Evolutionary conservation across 345 rosid genomes (phyloP).

Genomic region (Rhizophora apiculata): DNA sequence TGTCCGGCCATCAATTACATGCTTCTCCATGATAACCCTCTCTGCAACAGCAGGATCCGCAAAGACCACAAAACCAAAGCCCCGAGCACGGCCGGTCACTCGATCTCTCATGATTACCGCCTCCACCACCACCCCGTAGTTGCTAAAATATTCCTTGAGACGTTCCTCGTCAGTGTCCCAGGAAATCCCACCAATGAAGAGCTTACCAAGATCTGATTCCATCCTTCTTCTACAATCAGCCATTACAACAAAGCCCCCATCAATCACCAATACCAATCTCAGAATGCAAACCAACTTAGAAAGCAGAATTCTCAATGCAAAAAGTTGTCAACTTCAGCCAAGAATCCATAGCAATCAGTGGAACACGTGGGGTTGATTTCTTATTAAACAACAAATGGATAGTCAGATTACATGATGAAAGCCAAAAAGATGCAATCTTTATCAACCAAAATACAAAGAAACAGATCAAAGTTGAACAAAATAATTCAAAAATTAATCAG

Average conservation of each 20-base stretch:
- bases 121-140: constrained; percentile 87
- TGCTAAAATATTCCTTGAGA: constrained; percentile 74
- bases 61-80: constrained; percentile 90
- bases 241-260: constrained; percentile 28
- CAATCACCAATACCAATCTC: constrained; percentile 25
- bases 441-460: background rate
- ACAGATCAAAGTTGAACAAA: constrained; percentile 33
- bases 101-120: constrained; percentile 98
- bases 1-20: constrained; percentile 84
- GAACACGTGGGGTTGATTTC: too few species aligned
- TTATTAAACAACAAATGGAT: too few species aligned
- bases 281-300: constrained; percentile 12
- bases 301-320: constrained; percentile 11
- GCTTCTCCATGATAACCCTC: constrained; percentile 91
- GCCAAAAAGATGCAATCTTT: background rate
- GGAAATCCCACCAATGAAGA: constrained; percentile 97
- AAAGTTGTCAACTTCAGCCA: constrained; percentile 20
- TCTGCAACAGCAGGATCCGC: constrained; percentile 87
- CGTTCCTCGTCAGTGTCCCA: constrained; percentile 98
- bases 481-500: constrained; percentile 25
- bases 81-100: constrained; percentile 91
- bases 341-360: constrained; percentile 6
- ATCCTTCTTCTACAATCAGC: constrained; percentile 58
- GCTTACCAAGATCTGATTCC: constrained; percentile 99
- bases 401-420: background rate